Conservation (phyloP, 306 rosid genomes). For the Sicyos edulis region DNA sequence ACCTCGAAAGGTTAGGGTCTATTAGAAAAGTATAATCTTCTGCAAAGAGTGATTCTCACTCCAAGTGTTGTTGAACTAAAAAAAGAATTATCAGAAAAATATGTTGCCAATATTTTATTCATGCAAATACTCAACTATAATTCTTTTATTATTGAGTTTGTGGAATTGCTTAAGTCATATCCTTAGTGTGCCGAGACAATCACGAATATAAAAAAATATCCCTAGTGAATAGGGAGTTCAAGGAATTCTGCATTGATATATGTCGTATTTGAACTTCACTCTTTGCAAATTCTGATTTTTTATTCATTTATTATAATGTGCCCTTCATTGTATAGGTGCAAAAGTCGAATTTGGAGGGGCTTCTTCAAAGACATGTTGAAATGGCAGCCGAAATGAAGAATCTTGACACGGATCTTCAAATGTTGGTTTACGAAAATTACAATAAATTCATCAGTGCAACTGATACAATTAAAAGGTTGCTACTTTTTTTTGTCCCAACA, state of each 20-base stretch:
- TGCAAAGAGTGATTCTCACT: no score
- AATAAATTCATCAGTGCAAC: conserved; percentile 90
- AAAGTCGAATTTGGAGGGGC: conserved; percentile 72
- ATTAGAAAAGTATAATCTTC: no score
- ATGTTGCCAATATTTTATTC: not conserved
- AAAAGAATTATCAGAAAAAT: not conserved
- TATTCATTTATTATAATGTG: conserved; percentile 9
- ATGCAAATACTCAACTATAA: not conserved
- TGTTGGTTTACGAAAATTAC: conserved; percentile 87
- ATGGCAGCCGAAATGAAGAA: conserved; percentile 98
- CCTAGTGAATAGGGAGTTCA: not conserved
- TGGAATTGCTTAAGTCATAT: not conserved
- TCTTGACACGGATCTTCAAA: conserved; percentile 92
- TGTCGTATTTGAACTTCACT: conserved; percentile 1
- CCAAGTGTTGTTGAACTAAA: no score
- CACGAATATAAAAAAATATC: no score
- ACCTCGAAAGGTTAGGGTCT: not conserved
- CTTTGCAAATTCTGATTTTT: not conserved
- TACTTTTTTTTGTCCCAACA: not conserved
- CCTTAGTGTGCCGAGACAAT: no score
- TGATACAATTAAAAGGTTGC: conserved; percentile 73
- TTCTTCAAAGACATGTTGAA: conserved; percentile 71
- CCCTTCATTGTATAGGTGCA: conserved; percentile 38
- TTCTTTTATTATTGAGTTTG: conserved; percentile 6
- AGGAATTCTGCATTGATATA: not conserved